Evolutionary conservation across 345 rosid genomes (phyloP), one percentile per base, ranked within the genome.

Genomic region (Aurinia saxatilis): DNA sequence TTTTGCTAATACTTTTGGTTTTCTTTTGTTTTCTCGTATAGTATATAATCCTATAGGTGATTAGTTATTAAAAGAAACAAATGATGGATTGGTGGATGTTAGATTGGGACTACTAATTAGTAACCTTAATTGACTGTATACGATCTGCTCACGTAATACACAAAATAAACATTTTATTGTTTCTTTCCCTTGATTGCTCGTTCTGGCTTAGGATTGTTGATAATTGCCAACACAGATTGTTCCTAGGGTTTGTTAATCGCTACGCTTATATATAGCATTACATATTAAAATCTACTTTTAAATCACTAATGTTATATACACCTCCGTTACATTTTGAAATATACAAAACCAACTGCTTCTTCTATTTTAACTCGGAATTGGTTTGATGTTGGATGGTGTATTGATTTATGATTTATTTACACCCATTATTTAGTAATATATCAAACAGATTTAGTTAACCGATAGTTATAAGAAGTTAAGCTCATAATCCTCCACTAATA

Each of bases 41-140:
- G 5, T 7, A 31, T 21, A 21, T 21, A 33, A 60, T 48, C 23
- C 30, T 47, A 27, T 5, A 33, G 37, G 6, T 18, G 42, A 14
- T 39, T 50, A 34, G 40, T 7, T 10, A 41, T 5, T 12, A 21
- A 25, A 49, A 36, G 23, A 53, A 44, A 42, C 35, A 34, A 5
- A 34, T 51, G 48, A 33, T 50, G 41, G 46, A 16, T 52, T 68
- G 39, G 36, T n/a, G n/a, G 48, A 36, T 61, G 61, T 60, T 46
- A 61, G 42, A 48, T 40, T 60, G 55, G 49, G 17, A 29, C 46
- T 60, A 21, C 52, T 58, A 34, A 30, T 48, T 48, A 55, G 40
- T 35, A 47, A 25, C 49, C 33, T 67, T 27, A 27, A 5, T 27
- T 57, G 65, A 29, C 8, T 7, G 12, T 13, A 15, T 57, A 21